phyloP scores from a whole-genome alignment of 2,329 filamentous ascomycete species.

The Ascochyta pisi region DNA sequence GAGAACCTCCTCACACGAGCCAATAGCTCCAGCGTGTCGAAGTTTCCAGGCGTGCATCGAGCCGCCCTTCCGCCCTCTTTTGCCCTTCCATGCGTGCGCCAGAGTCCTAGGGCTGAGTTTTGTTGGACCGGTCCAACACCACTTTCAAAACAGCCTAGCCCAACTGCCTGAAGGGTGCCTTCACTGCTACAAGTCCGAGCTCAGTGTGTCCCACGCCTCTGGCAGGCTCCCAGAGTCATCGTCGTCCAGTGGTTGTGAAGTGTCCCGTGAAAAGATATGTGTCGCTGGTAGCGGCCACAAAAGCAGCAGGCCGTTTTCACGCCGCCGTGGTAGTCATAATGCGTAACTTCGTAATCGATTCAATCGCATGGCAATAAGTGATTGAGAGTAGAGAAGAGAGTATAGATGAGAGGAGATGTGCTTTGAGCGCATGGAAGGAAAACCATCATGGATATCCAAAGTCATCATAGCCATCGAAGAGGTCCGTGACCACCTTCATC shows the following conservation, averaged over 20 bases:
- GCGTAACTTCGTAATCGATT: conserved; percentile 8
- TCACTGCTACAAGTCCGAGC: conserved; percentile 50
- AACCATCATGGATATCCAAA: conserved; percentile 51
- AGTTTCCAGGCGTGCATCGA: conserved; percentile 45
- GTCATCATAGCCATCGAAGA: conserved; percentile 54
- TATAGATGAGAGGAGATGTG: conserved; percentile 16
- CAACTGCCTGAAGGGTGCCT: conserved; percentile 18
- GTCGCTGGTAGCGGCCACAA: neutral
- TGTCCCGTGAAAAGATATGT: neutral
- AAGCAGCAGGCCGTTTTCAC: conserved; percentile 1
- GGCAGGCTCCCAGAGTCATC: conserved; percentile 40
- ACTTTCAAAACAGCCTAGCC: neutral
- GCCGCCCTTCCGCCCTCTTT: conserved; percentile 31
- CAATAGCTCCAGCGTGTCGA: conserved; percentile 30
- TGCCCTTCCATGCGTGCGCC: conserved; percentile 32
- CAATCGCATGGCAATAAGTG: conserved; percentile 3
- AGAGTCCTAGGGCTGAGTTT: conserved; percentile 50
- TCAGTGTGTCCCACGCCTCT: conserved; percentile 48
- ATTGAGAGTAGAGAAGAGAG: conserved; percentile 24
- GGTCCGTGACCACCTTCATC: conserved; percentile 55
- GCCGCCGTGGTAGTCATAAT: neutral
- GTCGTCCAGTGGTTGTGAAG: conserved; percentile 18
- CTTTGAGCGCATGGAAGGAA: conserved; percentile 3
- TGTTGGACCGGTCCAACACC: conserved; percentile 45
- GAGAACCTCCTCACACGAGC: conserved; percentile 28